Evolutionary conservation across 192 early-diverging fungal species (phyloP).

Genomic region (Coemansia sp.): DNA sequence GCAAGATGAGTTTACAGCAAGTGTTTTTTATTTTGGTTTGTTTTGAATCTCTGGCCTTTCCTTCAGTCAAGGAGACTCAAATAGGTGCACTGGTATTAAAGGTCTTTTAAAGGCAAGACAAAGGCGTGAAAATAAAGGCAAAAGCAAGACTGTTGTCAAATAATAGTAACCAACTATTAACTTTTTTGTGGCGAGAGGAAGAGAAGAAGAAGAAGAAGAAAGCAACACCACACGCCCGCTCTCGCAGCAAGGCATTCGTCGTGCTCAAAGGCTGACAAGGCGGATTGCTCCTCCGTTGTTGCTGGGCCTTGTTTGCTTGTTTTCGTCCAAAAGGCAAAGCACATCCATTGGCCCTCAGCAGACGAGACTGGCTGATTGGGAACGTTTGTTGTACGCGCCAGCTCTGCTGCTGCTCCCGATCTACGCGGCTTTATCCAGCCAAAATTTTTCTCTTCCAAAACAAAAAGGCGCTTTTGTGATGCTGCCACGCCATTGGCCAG

Average conservation of each 20-base stretch:
- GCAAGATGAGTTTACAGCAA: not conserved
- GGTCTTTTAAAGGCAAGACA: conserved; percentile 1
- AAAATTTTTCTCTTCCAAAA: not conserved
- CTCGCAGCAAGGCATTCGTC: not conserved
- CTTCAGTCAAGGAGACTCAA: conserved; percentile 2
- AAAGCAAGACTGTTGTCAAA: not conserved
- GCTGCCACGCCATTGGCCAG: conserved; percentile 2
- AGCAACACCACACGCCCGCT: not conserved
- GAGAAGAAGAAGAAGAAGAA: not conserved
- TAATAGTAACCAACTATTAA: not conserved
- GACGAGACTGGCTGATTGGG: not conserved
- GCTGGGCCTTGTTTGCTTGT: not conserved
- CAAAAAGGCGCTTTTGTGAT: not conserved
- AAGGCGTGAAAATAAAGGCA: not conserved
- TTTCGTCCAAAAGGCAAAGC: not conserved
- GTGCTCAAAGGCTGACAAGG: not conserved
- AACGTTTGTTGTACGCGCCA: not conserved
- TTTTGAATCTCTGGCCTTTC: conserved; percentile 12
- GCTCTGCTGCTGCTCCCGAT: not conserved
- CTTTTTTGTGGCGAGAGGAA: not conserved
- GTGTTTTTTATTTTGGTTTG: not conserved
- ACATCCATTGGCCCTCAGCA: not conserved
- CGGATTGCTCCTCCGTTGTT: too few relatives aligned
- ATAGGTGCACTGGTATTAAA: conserved; percentile 3
- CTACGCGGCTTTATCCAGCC: not conserved